Conservation (phyloP, 2,329 filamentous ascomycete genomes). For the Harringtonia aguacate region DNA sequence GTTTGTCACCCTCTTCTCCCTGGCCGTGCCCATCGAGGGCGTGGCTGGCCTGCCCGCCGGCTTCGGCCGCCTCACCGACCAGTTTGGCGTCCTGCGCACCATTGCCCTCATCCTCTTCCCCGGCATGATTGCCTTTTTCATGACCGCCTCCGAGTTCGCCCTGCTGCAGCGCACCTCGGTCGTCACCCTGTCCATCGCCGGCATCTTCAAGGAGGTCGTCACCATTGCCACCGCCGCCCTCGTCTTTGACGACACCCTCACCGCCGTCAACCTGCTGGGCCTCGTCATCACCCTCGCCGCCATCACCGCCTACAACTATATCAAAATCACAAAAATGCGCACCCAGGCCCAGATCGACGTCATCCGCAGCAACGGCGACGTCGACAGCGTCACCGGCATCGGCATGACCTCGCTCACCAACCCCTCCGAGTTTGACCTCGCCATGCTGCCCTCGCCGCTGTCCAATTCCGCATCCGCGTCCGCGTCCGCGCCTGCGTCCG, state of each 20-base stretch:
- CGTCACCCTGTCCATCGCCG: slow-evolving; percentile 90
- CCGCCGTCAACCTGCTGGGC: slow-evolving; percentile 76
- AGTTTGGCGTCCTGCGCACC: slow-evolving; percentile 57
- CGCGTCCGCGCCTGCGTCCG: no score
- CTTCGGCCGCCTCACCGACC: slow-evolving; percentile 48
- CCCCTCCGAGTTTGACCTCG: background rate
- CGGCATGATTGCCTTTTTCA: slow-evolving; percentile 82
- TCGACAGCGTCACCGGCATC: slow-evolving; percentile 1
- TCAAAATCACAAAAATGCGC: slow-evolving; percentile 88
- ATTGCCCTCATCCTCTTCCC: slow-evolving; percentile 77
- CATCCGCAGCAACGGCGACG: slow-evolving; percentile 29
- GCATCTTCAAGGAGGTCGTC: slow-evolving; percentile 97
- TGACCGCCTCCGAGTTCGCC: slow-evolving; percentile 95
- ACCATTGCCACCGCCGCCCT: slow-evolving; percentile 83
- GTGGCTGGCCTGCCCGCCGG: slow-evolving; percentile 57
- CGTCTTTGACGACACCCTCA: slow-evolving; percentile 82
- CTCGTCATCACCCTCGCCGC: slow-evolving; percentile 79
- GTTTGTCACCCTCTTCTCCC: slow-evolving; percentile 71
- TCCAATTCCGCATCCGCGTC: no score
- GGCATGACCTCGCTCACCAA: background rate
- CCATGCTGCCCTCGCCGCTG: no score
- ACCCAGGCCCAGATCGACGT: slow-evolving; percentile 53
- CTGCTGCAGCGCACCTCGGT: slow-evolving; percentile 90
- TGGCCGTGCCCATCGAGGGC: slow-evolving; percentile 82
- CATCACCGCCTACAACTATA: slow-evolving; percentile 85